Percentiles rank a stretch among this genome's conserved stretches.
Evolutionary conservation across 176 grass and related monocot genomes (phyloP).

Genomic region (Triticum timopheevii): DNA sequence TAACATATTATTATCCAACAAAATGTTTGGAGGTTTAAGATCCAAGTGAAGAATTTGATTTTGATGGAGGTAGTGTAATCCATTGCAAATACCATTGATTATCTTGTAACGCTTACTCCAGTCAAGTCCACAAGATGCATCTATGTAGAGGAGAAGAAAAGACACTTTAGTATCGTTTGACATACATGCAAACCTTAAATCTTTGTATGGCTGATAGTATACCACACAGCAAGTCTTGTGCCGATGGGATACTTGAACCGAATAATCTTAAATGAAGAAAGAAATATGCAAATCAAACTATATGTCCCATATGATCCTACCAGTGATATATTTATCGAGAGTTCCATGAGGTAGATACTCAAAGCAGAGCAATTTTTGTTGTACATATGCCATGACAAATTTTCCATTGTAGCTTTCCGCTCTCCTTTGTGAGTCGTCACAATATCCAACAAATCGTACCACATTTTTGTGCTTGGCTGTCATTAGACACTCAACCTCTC

Average conservation of each 20-base stretch:
- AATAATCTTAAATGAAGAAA: neutral
- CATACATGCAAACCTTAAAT: neutral
- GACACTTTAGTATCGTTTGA: neutral
- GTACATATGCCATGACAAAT: neutral
- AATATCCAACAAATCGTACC: neutral
- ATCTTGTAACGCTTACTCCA: neutral
- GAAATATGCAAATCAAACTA: neutral
- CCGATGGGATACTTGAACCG: no score
- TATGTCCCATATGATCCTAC: neutral
- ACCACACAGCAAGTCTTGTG: no score
- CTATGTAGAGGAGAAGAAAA: neutral
- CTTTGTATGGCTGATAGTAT: neutral
- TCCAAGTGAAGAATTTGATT: neutral
- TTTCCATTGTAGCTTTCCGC: neutral
- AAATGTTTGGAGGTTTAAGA: conserved; percentile 4
- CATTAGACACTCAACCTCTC: neutral
- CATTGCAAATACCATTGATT: neutral
- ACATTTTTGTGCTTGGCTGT: neutral
- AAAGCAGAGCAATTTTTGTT: neutral
- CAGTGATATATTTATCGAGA: neutral
- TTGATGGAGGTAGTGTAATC: neutral
- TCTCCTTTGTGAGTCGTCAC: neutral
- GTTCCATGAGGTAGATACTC: neutral
- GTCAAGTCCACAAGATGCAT: neutral
- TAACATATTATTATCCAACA: neutral